Conservation (phyloP, 805 yeast genomes). For the Helenozyma baotianmanensis region DNA sequence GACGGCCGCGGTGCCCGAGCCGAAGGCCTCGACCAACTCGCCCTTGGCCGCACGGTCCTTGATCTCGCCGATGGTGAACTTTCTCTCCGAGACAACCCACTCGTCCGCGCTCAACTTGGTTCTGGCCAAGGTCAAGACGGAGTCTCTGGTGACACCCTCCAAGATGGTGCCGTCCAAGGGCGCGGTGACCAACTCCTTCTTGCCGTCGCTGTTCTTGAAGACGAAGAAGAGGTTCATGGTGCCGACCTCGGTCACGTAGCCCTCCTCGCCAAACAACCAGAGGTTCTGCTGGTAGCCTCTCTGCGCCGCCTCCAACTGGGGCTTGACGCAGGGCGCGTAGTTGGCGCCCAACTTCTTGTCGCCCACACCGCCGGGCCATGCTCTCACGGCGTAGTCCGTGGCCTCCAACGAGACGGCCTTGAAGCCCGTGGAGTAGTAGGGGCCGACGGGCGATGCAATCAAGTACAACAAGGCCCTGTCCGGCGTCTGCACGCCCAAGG, state of each 20-base stretch:
- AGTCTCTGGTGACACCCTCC: constrained; percentile 95
- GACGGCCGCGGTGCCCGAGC: constrained; percentile 96
- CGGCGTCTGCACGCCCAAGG: constrained; percentile 84
- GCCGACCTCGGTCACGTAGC: constrained; percentile 90
- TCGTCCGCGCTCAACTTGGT: constrained; percentile 67
- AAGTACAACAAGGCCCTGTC: constrained; percentile 76
- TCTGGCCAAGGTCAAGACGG: constrained; percentile 72
- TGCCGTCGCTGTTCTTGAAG: constrained; percentile 76
- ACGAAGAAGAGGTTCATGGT: constrained; percentile 95
- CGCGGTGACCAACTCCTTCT: constrained; percentile 89
- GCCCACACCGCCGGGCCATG: constrained; percentile 99
- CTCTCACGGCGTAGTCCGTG: constrained; percentile 92
- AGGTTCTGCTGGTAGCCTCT: constrained; percentile 94
- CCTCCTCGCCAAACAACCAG: constrained; percentile 92
- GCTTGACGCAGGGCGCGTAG: constrained; percentile 92
- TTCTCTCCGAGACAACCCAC: constrained; percentile 84
- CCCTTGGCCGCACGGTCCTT: constrained; percentile 73
- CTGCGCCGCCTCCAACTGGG: constrained; percentile 83
- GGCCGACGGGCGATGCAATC: constrained; percentile 95
- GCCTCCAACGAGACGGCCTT: constrained; percentile 94
- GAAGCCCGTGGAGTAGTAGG: constrained; percentile 85
- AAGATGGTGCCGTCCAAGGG: constrained; percentile 96
- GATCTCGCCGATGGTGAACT: constrained; percentile 76
- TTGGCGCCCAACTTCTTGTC: constrained; percentile 95
- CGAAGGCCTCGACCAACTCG: constrained; percentile 88